Base-by-base conservation (phyloP, 2,329 filamentous ascomycete species). In the Thielaviopsis euricoi region DNA sequence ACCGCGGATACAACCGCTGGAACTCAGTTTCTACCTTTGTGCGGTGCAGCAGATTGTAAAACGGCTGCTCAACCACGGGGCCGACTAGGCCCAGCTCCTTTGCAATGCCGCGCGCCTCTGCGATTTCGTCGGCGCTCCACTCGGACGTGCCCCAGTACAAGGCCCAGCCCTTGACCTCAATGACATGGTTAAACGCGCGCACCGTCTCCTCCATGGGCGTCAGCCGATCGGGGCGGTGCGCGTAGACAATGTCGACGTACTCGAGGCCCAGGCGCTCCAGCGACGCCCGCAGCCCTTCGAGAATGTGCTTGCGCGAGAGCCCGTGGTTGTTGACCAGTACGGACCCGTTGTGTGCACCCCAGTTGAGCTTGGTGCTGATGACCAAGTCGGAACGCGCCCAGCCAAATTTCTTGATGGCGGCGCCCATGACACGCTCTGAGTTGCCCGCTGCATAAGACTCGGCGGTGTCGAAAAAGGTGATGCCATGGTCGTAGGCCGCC, bases 81-180 rank as follows among this genome's bases (percentile, higher is more conserved):
- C 75, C 78, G 54, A 86, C 78, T 56, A 86, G 73, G 5, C 76
- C 74, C 9, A 85, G 72, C 63, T 75, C 74, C 60, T 80, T 77
- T 22, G 83, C 80, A 61, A 72, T 80, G 67, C 61, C 78, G 68
- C 78, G 79, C 64, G 63, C 56, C 22, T 63, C 56, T 6, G 77
- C 75, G 64, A 86, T 85, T 71, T 86, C 82, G 62, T 80, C 76
- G n/a, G 83, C 81, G 58, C 74, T 75, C 83, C 83, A 86, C 67
- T 86, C 82, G 1, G 80, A 83, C 0, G 83, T 86, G 46, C 82
- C 83, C 83, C 83, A 86, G 73, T 86, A 86, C 62, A 86, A 76
- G 1, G 81, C 80, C 71, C 85, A 81, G 58, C 85, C 84, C 7
- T 75, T 60, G 40, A 49, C 48, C 23, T 60, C 58, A n/a, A 60